phyloP scores from a whole-genome alignment of 1,284 basidiomycete genomes.

The Sanguinoderma infundibulare region DNA sequence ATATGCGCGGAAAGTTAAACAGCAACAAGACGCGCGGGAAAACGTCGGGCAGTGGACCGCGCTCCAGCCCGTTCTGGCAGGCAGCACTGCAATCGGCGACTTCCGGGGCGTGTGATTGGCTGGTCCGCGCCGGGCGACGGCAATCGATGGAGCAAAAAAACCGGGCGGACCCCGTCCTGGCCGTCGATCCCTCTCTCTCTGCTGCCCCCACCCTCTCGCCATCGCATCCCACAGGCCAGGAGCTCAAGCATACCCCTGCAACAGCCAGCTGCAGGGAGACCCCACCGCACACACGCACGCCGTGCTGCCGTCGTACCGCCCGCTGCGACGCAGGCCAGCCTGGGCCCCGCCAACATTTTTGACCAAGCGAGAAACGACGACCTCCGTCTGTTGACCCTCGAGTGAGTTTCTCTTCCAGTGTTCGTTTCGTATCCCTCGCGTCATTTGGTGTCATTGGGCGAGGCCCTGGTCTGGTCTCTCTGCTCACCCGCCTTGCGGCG shows the following conservation, averaged over 20 bases:
- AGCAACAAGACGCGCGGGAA: background rate
- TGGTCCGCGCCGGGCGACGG: background rate
- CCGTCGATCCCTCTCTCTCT: background rate
- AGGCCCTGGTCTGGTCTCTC: constrained; percentile 1
- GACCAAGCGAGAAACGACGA: constrained; percentile 77
- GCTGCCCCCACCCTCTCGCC: constrained; percentile 9
- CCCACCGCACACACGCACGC: constrained; percentile 5
- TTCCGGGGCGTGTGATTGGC: constrained; percentile 25
- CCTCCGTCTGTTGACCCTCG: constrained; percentile 81
- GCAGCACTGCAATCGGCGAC: constrained; percentile 16
- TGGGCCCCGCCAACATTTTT: constrained; percentile 61
- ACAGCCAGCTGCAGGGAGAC: constrained; percentile 13
- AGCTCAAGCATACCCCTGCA: constrained; percentile 11
- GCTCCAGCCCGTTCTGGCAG: constrained; percentile 9
- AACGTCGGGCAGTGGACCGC: constrained; percentile 11
- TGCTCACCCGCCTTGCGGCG: background rate
- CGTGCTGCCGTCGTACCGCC: constrained; percentile 42
- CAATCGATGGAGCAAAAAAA: constrained; percentile 32
- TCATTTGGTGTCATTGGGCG: constrained; percentile 20
- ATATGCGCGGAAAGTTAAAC: background rate
- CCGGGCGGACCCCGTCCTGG: constrained; percentile 8
- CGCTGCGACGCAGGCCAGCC: constrained; percentile 43
- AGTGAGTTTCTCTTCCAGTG: constrained; percentile 49
- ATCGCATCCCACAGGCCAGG: constrained; percentile 3
- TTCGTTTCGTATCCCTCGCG: constrained; percentile 9